These are phyloP conservation scores for Haplographium delicatum DNA, from an alignment of 495 filamentous ascomycete species.

Conservation along the genomic window DNA sequence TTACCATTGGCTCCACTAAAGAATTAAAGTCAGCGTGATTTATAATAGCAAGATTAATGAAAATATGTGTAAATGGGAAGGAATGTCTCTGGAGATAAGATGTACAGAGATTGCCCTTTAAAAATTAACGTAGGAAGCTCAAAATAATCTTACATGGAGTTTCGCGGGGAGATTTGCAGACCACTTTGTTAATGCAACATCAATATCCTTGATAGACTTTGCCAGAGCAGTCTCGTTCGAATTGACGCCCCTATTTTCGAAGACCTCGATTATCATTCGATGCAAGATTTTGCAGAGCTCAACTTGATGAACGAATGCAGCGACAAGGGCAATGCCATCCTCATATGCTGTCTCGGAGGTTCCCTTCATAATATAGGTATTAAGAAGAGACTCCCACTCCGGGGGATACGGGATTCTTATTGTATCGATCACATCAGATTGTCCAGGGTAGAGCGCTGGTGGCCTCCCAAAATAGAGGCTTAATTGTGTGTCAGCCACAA, in stretches of 20 bases:
- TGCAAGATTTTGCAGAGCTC: slow-evolving; percentile 32
- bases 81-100: too few species aligned
- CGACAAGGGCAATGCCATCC: slow-evolving; percentile 26
- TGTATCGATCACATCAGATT: slow-evolving; percentile 31
- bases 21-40: too few species aligned
- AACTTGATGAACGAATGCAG: slow-evolving; percentile 25
- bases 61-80: too few species aligned
- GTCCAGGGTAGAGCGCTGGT: slow-evolving; percentile 28
- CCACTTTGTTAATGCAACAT: slow-evolving; percentile 30
- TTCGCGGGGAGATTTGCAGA: slow-evolving; percentile 25
- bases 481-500: slow-evolving; percentile 30
- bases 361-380: slow-evolving; percentile 25
- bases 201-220: slow-evolving; percentile 26
- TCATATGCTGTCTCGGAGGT: slow-evolving; percentile 28
- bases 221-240: slow-evolving; percentile 24
- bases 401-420: slow-evolving; percentile 25
- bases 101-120: too few species aligned
- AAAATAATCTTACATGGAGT: too few species aligned
- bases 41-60: too few species aligned
- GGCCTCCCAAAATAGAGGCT: slow-evolving; percentile 31
- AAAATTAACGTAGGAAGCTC: too few species aligned
- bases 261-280: slow-evolving; percentile 32
- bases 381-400: slow-evolving; percentile 24
- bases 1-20: slow-evolving; percentile 32
- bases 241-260: slow-evolving; percentile 28